Conservation (phyloP, 2,329 filamentous ascomycete species). For the Aciculosporium take region DNA sequence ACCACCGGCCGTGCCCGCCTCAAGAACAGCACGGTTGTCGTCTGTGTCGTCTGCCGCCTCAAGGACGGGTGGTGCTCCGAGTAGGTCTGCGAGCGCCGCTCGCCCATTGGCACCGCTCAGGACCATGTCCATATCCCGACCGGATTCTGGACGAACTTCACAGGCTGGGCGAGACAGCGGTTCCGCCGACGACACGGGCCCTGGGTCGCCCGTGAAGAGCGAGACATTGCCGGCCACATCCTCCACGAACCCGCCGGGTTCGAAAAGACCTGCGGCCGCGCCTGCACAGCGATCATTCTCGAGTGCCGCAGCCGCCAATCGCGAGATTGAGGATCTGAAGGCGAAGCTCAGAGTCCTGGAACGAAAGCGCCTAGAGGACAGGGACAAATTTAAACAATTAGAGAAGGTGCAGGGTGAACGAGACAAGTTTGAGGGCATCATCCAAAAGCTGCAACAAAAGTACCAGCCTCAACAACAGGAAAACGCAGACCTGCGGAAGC, state of each 20-base stretch:
- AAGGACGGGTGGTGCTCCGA: conserved; percentile 17
- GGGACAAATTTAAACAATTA: conserved; percentile 67
- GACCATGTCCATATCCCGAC: conserved; percentile 18
- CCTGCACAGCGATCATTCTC: conserved; percentile 25
- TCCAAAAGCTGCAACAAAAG: conserved; percentile 82
- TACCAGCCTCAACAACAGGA: conserved; percentile 77
- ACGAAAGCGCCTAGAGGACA: conserved; percentile 71
- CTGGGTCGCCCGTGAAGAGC: conserved; percentile 34
- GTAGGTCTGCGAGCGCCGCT: conserved; percentile 28
- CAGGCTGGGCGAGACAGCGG: conserved; percentile 27
- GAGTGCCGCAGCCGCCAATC: conserved; percentile 37
- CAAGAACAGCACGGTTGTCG: conserved; percentile 28
- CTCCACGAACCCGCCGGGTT: conserved; percentile 17
- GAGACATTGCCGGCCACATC: conserved; percentile 20
- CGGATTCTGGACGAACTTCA: conserved; percentile 29
- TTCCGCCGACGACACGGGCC: conserved; percentile 18
- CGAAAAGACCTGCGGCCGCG: conserved; percentile 16
- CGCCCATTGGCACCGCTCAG: conserved; percentile 24
- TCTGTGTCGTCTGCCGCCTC: conserved; percentile 28
- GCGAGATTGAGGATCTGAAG: conserved; percentile 77
- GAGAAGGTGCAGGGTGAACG: conserved; percentile 63
- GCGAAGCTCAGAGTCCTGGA: conserved; percentile 78
- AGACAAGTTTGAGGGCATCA: conserved; percentile 68
- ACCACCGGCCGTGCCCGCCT: conserved; percentile 39
- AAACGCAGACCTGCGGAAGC: conserved; percentile 58